Evolutionary conservation across 768 basidiomycete species (phyloP).

Genomic region (Naganishia kalamii): DNA sequence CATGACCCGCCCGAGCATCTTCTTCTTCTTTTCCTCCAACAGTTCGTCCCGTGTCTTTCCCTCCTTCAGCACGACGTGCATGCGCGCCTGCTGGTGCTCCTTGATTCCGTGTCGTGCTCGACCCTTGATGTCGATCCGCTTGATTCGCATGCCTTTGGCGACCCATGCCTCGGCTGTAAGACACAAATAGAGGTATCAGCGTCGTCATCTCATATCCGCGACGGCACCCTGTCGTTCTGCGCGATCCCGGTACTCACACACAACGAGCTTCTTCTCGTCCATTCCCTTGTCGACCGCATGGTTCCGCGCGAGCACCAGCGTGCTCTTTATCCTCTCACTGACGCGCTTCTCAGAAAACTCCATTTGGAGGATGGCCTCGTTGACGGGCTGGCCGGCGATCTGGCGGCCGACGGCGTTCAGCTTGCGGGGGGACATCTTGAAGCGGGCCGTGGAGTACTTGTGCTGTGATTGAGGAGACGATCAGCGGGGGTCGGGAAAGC

Average conservation of each 20-base stretch:
- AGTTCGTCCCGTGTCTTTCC: conserved; percentile 68
- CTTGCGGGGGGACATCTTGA: conserved; percentile 84
- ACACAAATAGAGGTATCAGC: background rate
- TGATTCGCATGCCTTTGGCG: conserved; percentile 66
- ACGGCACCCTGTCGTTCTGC: background rate
- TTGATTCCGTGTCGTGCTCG: conserved; percentile 74
- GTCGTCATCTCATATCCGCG: background rate
- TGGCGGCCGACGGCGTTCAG: conserved; percentile 78
- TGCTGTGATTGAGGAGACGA: conserved; percentile 53
- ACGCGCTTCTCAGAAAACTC: conserved; percentile 90
- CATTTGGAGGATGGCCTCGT: conserved; percentile 94
- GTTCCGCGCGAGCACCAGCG: conserved; percentile 77
- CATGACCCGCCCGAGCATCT: conserved; percentile 68
- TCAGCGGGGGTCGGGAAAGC: background rate
- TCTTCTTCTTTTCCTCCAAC: conserved; percentile 58
- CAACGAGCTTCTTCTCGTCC: conserved; percentile 63
- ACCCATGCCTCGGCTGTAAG: conserved; percentile 85
- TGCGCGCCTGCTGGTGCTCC: conserved; percentile 64
- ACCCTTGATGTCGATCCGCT: conserved; percentile 72
- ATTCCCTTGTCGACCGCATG: conserved; percentile 79
- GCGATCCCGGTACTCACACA: conserved; percentile 57
- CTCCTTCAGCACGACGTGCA: conserved; percentile 71
- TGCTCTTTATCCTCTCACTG: conserved; percentile 75
- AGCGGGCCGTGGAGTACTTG: conserved; percentile 83
- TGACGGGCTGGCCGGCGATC: conserved; percentile 83